A percentile compares a stretch with the other conserved stretches of the same genome.
phyloP scores from a whole-genome alignment of 2,329 filamentous ascomycete genomes.

The Didymellaceae sp. region DNA sequence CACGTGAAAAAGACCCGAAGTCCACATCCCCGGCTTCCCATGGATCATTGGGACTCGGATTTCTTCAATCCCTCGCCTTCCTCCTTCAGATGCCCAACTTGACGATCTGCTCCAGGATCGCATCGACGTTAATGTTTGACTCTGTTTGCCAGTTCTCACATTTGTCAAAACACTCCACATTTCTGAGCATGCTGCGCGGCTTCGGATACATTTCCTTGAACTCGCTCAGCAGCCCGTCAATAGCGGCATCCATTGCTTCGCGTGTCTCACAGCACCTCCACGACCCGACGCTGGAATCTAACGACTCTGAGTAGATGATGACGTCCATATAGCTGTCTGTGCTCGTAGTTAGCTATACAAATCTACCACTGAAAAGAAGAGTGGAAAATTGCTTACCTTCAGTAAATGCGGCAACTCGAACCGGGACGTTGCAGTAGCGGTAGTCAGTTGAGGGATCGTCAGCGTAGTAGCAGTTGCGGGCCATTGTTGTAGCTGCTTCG shows the following conservation, averaged over 20 bases:
- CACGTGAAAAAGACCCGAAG: too few species aligned
- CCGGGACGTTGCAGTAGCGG: slow-evolving; percentile 1
- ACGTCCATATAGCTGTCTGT: background rate
- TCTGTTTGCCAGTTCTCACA: too few species aligned
- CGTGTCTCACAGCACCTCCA: slow-evolving; percentile 5
- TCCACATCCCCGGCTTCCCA: too few species aligned
- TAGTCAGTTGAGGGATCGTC: background rate
- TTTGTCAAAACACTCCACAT: background rate
- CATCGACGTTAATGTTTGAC: too few species aligned
- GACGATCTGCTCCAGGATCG: too few species aligned
- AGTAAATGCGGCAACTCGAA: background rate
- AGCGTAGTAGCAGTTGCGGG: slow-evolving; percentile 1
- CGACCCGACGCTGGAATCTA: background rate
- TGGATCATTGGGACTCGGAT: too few species aligned
- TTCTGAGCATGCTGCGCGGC: background rate
- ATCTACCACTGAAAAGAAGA: background rate
- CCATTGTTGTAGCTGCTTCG: background rate
- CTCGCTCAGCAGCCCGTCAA: background rate
- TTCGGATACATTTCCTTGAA: slow-evolving; percentile 5
- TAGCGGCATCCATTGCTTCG: background rate
- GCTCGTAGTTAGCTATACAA: background rate
- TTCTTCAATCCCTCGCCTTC: too few species aligned
- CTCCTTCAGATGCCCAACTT: too few species aligned
- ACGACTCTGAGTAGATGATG: background rate
- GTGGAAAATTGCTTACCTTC: background rate